These are phyloP conservation scores for Diplodia intermedia DNA, from an alignment of 2,329 filamentous ascomycete genomes.

Conservation along the genomic window DNA sequence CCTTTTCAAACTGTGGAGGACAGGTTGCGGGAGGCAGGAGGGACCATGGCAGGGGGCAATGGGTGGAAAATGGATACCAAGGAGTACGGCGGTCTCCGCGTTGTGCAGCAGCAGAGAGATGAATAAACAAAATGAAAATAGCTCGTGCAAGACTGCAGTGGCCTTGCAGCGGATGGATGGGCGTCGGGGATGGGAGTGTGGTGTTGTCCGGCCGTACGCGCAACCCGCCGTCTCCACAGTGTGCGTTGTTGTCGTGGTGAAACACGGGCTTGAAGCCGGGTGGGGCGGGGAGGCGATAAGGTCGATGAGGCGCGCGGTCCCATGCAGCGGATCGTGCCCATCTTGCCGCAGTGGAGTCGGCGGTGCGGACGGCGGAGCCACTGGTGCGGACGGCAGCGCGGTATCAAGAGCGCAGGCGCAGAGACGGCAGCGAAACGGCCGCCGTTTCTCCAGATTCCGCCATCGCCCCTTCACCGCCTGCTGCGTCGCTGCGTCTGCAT, in stretches of 20 bases:
- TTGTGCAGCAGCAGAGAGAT: too few relatives aligned
- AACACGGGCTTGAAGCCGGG: not conserved
- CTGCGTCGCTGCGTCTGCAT: not conserved
- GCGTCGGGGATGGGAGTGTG: too few relatives aligned
- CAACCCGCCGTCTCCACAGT: not conserved
- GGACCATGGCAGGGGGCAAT: too few relatives aligned
- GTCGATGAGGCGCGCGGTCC: constrained; percentile 4
- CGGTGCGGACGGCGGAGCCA: too few relatives aligned
- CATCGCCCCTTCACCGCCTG: not conserved
- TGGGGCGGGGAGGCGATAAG: not conserved
- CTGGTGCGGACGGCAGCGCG: constrained; percentile 2
- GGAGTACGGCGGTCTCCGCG: too few relatives aligned
- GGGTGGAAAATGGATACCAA: too few relatives aligned
- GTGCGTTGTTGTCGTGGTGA: not conserved
- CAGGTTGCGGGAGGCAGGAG: too few relatives aligned
- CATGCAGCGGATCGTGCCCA: constrained; percentile 8
- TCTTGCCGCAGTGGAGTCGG: not conserved
- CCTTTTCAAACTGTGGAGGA: too few relatives aligned
- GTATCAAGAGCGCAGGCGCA: constrained; percentile 10
- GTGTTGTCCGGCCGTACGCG: not conserved
- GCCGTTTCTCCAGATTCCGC: constrained; percentile 3
- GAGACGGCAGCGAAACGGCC: constrained; percentile 5
- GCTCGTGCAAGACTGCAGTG: too few relatives aligned
- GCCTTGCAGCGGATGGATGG: too few relatives aligned
- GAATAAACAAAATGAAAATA: too few relatives aligned